phyloP scores from a whole-genome alignment of 73 alveolate species.

The Symbiodinium natans region DNA sequence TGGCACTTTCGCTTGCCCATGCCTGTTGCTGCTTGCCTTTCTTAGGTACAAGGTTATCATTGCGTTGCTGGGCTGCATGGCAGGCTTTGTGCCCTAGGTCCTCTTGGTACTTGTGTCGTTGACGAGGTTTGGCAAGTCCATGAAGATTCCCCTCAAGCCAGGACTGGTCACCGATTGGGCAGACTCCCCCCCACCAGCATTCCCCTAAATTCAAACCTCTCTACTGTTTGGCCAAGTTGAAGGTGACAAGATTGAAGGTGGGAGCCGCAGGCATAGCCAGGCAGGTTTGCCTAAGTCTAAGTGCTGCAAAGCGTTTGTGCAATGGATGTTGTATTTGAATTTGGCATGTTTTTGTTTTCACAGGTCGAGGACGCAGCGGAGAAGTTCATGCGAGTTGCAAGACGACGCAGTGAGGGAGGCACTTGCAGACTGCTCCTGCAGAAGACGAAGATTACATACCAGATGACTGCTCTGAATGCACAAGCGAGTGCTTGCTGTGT shows the following conservation, averaged over 20 bases:
- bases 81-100: neutral
- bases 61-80: constrained; percentile 51
- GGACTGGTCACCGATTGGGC: neutral
- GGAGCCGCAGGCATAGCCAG: constrained; percentile 2
- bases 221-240: too few species aligned
- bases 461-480: neutral
- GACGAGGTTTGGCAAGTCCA: constrained; percentile 68
- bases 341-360: too few species aligned
- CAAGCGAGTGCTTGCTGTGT: too few species aligned
- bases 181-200: too few species aligned
- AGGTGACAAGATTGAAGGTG: neutral
- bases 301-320: too few species aligned
- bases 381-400: neutral
- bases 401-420: neutral
- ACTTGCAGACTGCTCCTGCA: neutral
- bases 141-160: constrained; percentile 54
- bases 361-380: constrained; percentile 11
- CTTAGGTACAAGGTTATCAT: constrained; percentile 70
- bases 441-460: neutral
- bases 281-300: neutral
- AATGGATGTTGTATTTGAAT: too few species aligned
- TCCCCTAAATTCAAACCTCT: too few species aligned
- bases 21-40: neutral
- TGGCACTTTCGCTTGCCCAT: neutral
- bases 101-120: neutral